Evolutionary conservation across 78 protist species (phyloP).

Genomic region (Monosiga brevicollis): DNA sequence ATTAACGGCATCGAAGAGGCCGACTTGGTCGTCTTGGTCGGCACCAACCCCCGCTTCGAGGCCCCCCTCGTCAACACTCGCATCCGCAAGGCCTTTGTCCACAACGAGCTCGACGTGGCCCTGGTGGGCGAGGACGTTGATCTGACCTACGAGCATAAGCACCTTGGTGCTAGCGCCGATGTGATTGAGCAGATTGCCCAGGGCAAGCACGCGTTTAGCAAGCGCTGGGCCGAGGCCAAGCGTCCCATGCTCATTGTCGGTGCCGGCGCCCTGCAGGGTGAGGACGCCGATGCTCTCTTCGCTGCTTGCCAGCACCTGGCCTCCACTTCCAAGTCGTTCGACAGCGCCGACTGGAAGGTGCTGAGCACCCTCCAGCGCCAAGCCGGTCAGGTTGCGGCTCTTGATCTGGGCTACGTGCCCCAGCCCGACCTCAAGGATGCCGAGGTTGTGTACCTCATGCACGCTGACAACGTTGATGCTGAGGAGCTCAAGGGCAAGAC

Average conservation of each 20-base stretch:
- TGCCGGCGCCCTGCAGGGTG: slow-evolving; percentile 2
- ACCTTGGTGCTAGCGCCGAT: slow-evolving; percentile 21
- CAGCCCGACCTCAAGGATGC: slow-evolving; percentile 1
- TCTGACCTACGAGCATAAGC: slow-evolving; percentile 22
- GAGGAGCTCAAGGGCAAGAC: neutral
- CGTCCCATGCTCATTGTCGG: slow-evolving; percentile 43
- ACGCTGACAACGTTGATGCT: slow-evolving; percentile 15
- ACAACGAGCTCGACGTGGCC: slow-evolving; percentile 17
- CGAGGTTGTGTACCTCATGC: slow-evolving; percentile 26
- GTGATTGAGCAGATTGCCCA: neutral
- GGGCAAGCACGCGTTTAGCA: slow-evolving; percentile 3
- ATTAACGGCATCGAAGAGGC: slow-evolving; percentile 38
- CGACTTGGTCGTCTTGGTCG: slow-evolving; percentile 37
- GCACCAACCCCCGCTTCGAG: slow-evolving; percentile 45
- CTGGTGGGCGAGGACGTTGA: slow-evolving; percentile 14
- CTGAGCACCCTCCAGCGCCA: slow-evolving; percentile 18
- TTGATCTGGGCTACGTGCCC: slow-evolving; percentile 50
- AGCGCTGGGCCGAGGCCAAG: slow-evolving; percentile 11
- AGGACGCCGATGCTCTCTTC: neutral
- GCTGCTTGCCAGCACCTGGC: neutral
- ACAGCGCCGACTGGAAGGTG: neutral
- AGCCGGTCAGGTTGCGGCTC: slow-evolving; percentile 40
- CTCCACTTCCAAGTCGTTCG: neutral
- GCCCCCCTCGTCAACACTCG: slow-evolving; percentile 47
- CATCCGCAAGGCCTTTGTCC: slow-evolving; percentile 28